Base-by-base conservation (phyloP, 108 stramenopile species). In the Phaeodactylum tricornutum region DNA sequence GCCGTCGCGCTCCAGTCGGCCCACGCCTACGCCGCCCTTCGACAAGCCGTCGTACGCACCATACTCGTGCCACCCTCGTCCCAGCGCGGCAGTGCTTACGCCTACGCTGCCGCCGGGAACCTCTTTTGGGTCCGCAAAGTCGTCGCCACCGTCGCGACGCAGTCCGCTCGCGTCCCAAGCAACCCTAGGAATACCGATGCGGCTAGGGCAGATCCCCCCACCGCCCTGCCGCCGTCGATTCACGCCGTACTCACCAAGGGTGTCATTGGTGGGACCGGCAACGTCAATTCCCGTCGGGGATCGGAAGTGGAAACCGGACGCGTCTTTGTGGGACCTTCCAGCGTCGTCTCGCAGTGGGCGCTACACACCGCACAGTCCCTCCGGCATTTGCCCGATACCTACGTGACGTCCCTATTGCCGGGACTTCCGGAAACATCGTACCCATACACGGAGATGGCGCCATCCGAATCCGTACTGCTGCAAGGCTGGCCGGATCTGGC, bases 231-330 rank as follows among this genome's bases (percentile, higher is more conserved):
- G 50, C n/a, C n/a, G n/a, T n/a, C n/a, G n/a, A n/a, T n/a, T n/a
- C 31, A 57, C 9, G 62, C 40, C 0, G 41, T 70, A 16, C 14
- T 62, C 1, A 70, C 61, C 0, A 50, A 58, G 19, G 69, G 69
- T 3, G 55, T 71, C 11, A 64, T 71, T 41, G 70, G 70, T 9
- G 63, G 70, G n/a, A 60, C 63, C 6, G 70, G 70, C 22, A 61
- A 71, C 33, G 43, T 27, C 3, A 63, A 53, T 23, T 53, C 58
- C 0, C 46, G 63, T 20, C 53, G 70, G 24, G 70, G 70, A 17
- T 59, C 59, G 0, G 70, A 71, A 59, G 35, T 50, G 0, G 8
- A 46, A 1, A 23, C 47, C 3, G 69, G 69, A 3, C 49, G 56
- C n/a, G 69, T 70, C 39, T 63, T 70, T 55, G 50, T 55, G 19